A percentile compares a stretch with the other conserved stretches of the same genome.
Conservation (phyloP, 2,329 filamentous ascomycete genomes). For the Clarireedia hainanense region DNA sequence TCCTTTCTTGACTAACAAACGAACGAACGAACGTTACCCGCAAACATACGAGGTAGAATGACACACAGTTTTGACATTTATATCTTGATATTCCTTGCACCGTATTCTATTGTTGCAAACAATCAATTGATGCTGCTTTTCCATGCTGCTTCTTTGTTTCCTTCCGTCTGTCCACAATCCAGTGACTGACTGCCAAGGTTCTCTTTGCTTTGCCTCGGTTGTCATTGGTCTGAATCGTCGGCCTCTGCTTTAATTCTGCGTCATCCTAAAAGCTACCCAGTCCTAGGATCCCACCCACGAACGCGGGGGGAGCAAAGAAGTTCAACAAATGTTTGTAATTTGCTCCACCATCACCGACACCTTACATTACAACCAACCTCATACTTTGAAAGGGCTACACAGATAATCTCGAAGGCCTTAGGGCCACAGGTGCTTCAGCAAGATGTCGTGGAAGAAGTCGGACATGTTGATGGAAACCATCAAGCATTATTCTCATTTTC, state of each 20-base stretch:
- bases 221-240: neutral
- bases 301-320: conserved; percentile 8
- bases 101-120: conserved; percentile 1
- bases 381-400: conserved; percentile 16
- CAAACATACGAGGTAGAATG: neutral
- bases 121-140: neutral
- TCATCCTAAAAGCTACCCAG: conserved; percentile 4
- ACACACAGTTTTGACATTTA: neutral
- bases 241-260: neutral
- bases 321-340: neutral
- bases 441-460: conserved; percentile 90
- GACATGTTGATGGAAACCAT: conserved; percentile 93
- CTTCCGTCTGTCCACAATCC: neutral
- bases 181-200: neutral
- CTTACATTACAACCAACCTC: neutral
- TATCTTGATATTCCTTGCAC: neutral
- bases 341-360: neutral
- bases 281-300: conserved; percentile 4
- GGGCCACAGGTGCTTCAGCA: conserved; percentile 27
- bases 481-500: conserved; percentile 93
- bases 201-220: conserved; percentile 6
- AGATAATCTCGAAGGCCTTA: conserved; percentile 21
- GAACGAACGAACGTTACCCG: no score
- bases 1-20: no score
- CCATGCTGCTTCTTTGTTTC: neutral